These are phyloP conservation scores for Coemansia biformis DNA, from an alignment of 192 early-diverging fungal species.

Conservation along the genomic window DNA sequence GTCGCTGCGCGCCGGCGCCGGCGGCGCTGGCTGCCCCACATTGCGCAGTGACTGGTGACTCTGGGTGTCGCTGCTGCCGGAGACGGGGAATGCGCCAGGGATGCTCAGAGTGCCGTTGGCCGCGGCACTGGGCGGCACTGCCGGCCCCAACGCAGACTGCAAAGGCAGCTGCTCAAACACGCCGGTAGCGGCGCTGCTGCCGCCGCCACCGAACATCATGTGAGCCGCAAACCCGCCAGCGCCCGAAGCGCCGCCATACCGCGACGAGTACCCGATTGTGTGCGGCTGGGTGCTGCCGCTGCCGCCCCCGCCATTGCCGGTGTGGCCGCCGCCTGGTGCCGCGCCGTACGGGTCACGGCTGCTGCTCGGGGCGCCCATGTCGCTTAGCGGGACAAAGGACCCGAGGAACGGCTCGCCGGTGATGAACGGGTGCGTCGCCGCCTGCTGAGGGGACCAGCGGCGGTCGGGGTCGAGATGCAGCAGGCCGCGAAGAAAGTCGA, in stretches of 20 bases:
- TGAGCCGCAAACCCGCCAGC: conserved; percentile 14
- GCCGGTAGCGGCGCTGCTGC: not conserved
- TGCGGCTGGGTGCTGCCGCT: conserved; percentile 7
- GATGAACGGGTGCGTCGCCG: conserved; percentile 91
- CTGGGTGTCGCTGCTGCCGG: conserved; percentile 2
- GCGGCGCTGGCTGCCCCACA: conserved; percentile 5
- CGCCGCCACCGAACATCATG: not conserved
- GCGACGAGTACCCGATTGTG: conserved; percentile 15
- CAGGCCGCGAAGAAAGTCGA: conserved; percentile 90
- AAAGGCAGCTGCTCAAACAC: conserved; percentile 1
- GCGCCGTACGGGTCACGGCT: conserved; percentile 14
- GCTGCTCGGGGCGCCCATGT: conserved; percentile 9
- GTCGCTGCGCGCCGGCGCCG: not conserved
- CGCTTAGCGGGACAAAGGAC: conserved; percentile 39
- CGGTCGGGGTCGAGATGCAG: conserved; percentile 86
- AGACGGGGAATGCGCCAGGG: not conserved
- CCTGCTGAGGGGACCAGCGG: conserved; percentile 94
- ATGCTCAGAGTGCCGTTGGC: not conserved
- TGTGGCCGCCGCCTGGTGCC: not conserved
- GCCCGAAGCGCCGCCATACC: conserved; percentile 8
- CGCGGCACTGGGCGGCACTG: no score
- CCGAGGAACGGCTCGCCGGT: conserved; percentile 76
- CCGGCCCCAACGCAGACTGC: not conserved
- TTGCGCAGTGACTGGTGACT: conserved; percentile 8
- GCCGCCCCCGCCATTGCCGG: conserved; percentile 1